phyloP scores from a whole-genome alignment of 495 filamentous ascomycete genomes.

The Xylaria bambusicola region DNA sequence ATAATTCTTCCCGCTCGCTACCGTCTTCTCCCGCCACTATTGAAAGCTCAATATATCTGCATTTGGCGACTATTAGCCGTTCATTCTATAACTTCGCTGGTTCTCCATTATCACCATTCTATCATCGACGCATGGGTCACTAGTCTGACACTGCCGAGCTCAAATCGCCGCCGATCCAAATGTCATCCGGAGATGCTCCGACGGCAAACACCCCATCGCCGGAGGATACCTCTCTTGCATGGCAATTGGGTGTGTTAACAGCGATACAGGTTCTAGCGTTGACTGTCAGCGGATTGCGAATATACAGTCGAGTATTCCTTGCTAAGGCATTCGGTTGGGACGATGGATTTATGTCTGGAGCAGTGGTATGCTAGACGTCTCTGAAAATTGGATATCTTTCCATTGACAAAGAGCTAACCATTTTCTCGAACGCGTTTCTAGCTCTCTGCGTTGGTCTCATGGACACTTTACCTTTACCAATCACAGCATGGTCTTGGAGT shows the following conservation, averaged over 20 bases:
- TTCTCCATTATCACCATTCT: not conserved
- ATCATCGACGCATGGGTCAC: not conserved
- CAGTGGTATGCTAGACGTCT: constrained; percentile 22
- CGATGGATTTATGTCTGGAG: constrained; percentile 51
- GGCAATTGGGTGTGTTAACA: constrained; percentile 24
- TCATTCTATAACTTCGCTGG: not conserved
- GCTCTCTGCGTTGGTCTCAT: constrained; percentile 2
- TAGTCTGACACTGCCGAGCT: not conserved
- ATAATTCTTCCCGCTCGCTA: not conserved
- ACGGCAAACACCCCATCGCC: constrained; percentile 23
- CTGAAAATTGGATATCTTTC: constrained; percentile 15
- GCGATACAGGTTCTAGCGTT: constrained; percentile 25
- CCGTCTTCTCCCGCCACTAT: not conserved
- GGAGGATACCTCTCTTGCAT: constrained; percentile 24
- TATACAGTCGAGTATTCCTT: constrained; percentile 38
- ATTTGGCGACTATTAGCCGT: not conserved
- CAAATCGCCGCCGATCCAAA: not conserved
- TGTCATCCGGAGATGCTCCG: constrained; percentile 4
- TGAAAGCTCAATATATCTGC: too few relatives aligned
- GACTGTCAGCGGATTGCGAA: constrained; percentile 25
- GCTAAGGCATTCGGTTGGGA: constrained; percentile 40
- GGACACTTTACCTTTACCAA: constrained; percentile 22
- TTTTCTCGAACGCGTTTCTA: not conserved
- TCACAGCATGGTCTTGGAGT: constrained; percentile 40
- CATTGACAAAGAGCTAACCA: constrained; percentile 26